Conservation (phyloP, 2,329 filamentous ascomycete species). For the Pseudogymnoascus sp. region DNA sequence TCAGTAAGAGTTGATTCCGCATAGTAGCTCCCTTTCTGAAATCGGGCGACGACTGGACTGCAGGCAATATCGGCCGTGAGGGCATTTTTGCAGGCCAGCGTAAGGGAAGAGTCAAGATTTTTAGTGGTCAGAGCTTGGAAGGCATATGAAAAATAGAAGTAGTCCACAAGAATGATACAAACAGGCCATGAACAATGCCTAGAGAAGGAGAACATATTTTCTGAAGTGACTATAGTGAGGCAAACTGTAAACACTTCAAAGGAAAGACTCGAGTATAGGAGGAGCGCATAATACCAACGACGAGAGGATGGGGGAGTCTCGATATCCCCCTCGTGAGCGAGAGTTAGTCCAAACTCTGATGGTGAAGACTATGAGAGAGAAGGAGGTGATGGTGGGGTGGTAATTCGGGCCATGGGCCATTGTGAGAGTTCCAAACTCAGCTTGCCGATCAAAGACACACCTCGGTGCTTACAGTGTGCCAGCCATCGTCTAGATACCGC, state of each 20-base stretch:
- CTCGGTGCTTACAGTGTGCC: background rate
- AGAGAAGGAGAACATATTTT: background rate
- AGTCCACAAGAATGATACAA: background rate
- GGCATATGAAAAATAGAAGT: background rate
- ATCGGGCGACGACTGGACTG: slow-evolving; percentile 8
- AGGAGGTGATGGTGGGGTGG: background rate
- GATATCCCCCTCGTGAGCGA: background rate
- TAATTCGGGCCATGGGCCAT: background rate
- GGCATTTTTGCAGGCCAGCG: background rate
- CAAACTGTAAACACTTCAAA: background rate
- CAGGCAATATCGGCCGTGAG: slow-evolving; percentile 9
- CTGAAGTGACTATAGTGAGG: background rate
- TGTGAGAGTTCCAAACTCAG: background rate
- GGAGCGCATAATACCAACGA: background rate
- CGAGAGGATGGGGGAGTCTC: background rate
- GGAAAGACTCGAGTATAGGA: background rate
- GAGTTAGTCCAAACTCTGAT: background rate
- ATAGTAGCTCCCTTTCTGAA: slow-evolving; percentile 9
- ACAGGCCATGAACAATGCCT: background rate
- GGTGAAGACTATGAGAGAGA: background rate
- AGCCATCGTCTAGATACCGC: background rate
- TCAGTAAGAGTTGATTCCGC: background rate
- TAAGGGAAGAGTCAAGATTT: background rate
- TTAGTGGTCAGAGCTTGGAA: slow-evolving; percentile 10
- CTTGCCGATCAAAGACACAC: background rate